phyloP scores from a whole-genome alignment of 2,329 filamentous ascomycete genomes.

The Aspergillus fumigatus region DNA sequence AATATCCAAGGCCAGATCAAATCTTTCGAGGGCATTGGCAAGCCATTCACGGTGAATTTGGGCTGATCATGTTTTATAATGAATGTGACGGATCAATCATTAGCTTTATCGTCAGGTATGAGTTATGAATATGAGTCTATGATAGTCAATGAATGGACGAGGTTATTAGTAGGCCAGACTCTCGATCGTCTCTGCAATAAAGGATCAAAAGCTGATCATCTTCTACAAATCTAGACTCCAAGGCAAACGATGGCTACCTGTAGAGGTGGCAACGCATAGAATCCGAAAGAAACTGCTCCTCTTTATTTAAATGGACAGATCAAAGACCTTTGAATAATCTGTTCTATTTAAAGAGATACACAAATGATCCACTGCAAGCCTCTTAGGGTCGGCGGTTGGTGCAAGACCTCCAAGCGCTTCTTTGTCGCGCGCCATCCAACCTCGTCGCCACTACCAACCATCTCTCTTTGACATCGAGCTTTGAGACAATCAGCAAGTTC shows the following conservation, averaged over 20 bases:
- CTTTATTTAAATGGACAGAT: neutral
- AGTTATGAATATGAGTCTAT: neutral
- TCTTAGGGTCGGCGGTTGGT: neutral
- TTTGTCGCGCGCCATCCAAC: neutral
- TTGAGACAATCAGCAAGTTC: neutral
- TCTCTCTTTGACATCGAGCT: neutral
- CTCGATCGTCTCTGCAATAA: too few relatives aligned
- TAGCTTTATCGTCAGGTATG: neutral
- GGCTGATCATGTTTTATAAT: neutral
- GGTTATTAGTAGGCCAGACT: too few relatives aligned
- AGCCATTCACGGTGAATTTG: constrained; percentile 34
- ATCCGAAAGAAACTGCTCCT: neutral
- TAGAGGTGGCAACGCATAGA: neutral
- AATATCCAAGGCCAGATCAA: constrained; percentile 56
- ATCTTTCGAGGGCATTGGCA: constrained; percentile 65
- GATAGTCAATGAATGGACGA: neutral
- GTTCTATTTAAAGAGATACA: neutral
- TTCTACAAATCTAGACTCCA: too few relatives aligned
- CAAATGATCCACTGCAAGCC: neutral
- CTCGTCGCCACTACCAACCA: neutral
- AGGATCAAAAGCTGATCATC: too few relatives aligned
- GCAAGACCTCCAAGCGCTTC: neutral
- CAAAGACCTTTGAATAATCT: neutral
- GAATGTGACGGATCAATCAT: neutral
- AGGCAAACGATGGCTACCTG: neutral